These are phyloP conservation scores for Fusarium phyllophilum DNA, from an alignment of 2,329 filamentous ascomycete genomes.

Conservation along the genomic window DNA sequence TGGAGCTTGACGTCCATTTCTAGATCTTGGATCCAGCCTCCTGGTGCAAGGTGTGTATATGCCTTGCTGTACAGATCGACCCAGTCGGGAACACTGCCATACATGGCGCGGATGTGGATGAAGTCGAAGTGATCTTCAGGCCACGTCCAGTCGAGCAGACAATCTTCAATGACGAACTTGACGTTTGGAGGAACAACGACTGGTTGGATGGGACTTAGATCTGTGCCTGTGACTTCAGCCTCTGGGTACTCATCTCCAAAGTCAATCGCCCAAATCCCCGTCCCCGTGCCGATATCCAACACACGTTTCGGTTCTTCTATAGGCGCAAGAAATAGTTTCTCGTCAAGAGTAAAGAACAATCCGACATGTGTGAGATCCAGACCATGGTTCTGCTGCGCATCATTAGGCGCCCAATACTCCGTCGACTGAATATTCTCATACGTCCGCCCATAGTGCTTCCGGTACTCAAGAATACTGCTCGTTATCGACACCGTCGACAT, in stretches of 20 bases:
- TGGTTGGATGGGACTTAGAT: slow-evolving; percentile 51
- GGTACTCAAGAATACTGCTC: slow-evolving; percentile 32
- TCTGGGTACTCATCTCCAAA: slow-evolving; percentile 47
- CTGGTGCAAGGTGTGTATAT: slow-evolving; percentile 59
- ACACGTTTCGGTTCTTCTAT: slow-evolving; percentile 35
- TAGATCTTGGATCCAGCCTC: slow-evolving; percentile 47
- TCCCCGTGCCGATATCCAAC: slow-evolving; percentile 66
- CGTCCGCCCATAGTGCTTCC: slow-evolving; percentile 27
- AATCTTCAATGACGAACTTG: slow-evolving; percentile 50
- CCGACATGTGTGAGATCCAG: slow-evolving; percentile 43
- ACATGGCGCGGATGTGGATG: slow-evolving; percentile 67
- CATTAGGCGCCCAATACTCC: slow-evolving; percentile 43
- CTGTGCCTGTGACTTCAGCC: slow-evolving; percentile 47
- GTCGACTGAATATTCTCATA: slow-evolving; percentile 33
- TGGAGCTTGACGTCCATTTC: slow-evolving; percentile 41
- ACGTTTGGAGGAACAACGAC: slow-evolving; percentile 45
- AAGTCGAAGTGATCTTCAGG: slow-evolving; percentile 62
- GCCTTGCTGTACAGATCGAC: slow-evolving; percentile 62
- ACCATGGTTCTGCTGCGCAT: slow-evolving; percentile 42
- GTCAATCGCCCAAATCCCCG: slow-evolving; percentile 63
- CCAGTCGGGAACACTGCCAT: slow-evolving; percentile 68
- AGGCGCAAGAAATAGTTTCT: slow-evolving; percentile 40
- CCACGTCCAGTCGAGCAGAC: slow-evolving; percentile 56
- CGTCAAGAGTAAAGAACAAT: slow-evolving; percentile 37
- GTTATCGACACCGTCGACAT: slow-evolving; percentile 21